Percentiles rank a stretch among this genome's conserved stretches.
Evolutionary conservation across 371 early-diverging fungal genomes (phyloP).

Genomic region (Apophysomyces ossiformis): DNA sequence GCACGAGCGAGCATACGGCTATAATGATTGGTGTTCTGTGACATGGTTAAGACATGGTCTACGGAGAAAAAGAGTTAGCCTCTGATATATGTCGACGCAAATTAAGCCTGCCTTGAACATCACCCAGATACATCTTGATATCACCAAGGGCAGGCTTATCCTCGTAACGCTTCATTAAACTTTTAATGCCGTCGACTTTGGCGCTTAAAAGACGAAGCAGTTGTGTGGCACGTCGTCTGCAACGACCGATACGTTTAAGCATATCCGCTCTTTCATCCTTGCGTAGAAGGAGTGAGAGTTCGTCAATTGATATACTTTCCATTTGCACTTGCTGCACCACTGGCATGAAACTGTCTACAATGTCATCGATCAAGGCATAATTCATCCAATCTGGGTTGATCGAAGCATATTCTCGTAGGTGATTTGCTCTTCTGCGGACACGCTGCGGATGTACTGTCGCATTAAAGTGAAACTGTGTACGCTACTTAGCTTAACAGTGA

Average conservation of each 20-base stretch:
- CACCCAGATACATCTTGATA: constrained; percentile 80
- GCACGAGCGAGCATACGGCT: constrained; percentile 79
- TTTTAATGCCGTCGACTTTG: constrained; percentile 82
- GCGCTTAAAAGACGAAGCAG: constrained; percentile 72
- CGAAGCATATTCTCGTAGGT: constrained; percentile 38
- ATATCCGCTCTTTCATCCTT: constrained; percentile 84
- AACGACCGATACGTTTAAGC: constrained; percentile 83
- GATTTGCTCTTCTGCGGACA: constrained; percentile 42
- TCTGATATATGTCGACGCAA: background rate
- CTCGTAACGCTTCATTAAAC: constrained; percentile 79
- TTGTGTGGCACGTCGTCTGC: constrained; percentile 77
- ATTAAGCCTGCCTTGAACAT: constrained; percentile 75
- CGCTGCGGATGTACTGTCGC: constrained; percentile 30
- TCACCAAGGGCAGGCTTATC: constrained; percentile 51
- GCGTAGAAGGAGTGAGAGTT: constrained; percentile 76
- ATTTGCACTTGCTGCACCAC: constrained; percentile 74
- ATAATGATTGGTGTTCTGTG: constrained; percentile 74
- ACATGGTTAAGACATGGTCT: constrained; percentile 81
- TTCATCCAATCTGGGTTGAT: constrained; percentile 75
- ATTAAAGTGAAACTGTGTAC: constrained; percentile 43
- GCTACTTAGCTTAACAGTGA: too few relatives aligned
- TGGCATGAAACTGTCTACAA: constrained; percentile 82
- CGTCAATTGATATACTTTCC: constrained; percentile 88
- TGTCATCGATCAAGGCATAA: constrained; percentile 85
- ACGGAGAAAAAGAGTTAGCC: constrained; percentile 30